These are phyloP conservation scores for Lepidium didymum DNA, from an alignment of 345 rosid species.

Conservation along the genomic window DNA sequence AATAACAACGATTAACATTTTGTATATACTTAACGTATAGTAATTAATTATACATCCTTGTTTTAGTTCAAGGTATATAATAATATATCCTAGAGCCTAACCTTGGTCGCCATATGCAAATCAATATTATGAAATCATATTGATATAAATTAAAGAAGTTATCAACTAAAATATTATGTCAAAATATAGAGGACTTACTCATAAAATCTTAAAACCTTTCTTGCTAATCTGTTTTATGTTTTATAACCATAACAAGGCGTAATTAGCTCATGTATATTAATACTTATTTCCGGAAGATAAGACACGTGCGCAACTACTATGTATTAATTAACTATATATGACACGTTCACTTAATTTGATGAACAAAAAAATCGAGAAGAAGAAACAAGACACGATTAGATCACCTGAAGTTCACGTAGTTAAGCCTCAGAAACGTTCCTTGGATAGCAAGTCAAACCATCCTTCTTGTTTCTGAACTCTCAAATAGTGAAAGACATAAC, in stretches of 20 bases:
- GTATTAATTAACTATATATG: background rate
- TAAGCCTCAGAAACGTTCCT: conserved; percentile 6
- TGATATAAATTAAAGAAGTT: background rate
- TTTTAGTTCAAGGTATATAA: too few relatives aligned
- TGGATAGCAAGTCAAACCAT: conserved; percentile 19
- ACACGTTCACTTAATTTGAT: background rate
- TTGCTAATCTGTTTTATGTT: background rate
- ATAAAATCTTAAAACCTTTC: background rate
- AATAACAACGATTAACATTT: background rate
- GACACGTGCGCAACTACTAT: background rate
- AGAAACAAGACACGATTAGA: conserved; percentile 5
- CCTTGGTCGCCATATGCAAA: background rate
- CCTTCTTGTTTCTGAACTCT: conserved; percentile 2
- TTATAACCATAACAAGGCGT: background rate
- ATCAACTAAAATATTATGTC: background rate
- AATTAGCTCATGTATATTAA: background rate
- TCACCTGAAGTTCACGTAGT: conserved; percentile 9
- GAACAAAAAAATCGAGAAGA: background rate
- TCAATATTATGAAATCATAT: background rate
- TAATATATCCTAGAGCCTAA: background rate
- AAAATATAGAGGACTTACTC: background rate
- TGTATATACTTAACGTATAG: background rate
- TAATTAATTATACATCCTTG: too few relatives aligned
- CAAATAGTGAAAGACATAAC: conserved; percentile 6
- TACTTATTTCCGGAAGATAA: background rate